phyloP scores from a whole-genome alignment of 169 alveolate species.

The Plasmodium knowlesi region DNA sequence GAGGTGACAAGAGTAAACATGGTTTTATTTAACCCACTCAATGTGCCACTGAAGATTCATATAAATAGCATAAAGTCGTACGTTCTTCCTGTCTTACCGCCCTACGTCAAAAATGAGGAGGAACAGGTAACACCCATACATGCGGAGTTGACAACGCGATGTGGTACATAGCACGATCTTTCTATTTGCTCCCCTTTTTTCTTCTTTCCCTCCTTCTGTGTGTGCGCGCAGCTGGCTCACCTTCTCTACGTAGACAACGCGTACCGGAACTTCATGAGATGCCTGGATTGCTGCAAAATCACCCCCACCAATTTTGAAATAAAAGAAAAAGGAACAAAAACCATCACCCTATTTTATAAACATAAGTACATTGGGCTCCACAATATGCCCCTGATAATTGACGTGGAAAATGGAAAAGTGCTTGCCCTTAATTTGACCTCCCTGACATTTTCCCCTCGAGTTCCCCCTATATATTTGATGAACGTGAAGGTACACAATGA shows the following conservation, averaged over 20 bases:
- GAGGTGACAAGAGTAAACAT: slow-evolving; percentile 45
- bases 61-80: slow-evolving; percentile 65
- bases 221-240: slow-evolving; percentile 26
- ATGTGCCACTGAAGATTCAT: slow-evolving; percentile 32
- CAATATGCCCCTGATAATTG: slow-evolving; percentile 73
- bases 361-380: slow-evolving; percentile 70
- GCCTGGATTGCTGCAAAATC: slow-evolving; percentile 63
- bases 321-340: slow-evolving; percentile 36
- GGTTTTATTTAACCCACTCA: slow-evolving; percentile 65
- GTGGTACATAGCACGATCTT: not conserved
- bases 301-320: slow-evolving; percentile 44
- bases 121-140: slow-evolving; percentile 25
- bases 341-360: slow-evolving; percentile 48
- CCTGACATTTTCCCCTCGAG: slow-evolving; percentile 38
- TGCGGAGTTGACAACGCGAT: not conserved
- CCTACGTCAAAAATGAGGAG: slow-evolving; percentile 56
- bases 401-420: slow-evolving; percentile 69
- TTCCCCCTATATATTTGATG: slow-evolving; percentile 64
- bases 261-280: slow-evolving; percentile 63
- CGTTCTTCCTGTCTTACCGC: slow-evolving; percentile 69
- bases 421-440: slow-evolving; percentile 52
- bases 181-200: not conserved
- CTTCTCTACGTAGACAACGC: slow-evolving; percentile 62
- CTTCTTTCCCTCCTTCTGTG: not conserved
- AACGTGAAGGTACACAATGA: slow-evolving; percentile 54